Evolutionary conservation across 371 early-diverging fungal species (phyloP).

Genomic region (Hamiltosporidium tvaerminnensis): DNA sequence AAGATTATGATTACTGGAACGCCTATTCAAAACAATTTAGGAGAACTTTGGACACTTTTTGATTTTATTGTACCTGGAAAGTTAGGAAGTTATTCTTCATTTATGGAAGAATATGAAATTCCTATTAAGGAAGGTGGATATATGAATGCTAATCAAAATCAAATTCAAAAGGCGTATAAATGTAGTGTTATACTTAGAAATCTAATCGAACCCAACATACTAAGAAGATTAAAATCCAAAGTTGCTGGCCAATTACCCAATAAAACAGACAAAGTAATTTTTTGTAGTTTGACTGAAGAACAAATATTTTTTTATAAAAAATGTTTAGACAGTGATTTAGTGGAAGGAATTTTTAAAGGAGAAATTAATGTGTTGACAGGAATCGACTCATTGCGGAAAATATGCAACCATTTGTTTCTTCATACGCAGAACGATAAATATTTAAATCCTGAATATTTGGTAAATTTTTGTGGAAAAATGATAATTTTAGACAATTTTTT

Average conservation of each 20-base stretch:
- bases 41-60: constrained; percentile 82
- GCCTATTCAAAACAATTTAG: constrained; percentile 86
- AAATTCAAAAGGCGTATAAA: constrained; percentile 74
- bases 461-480: constrained; percentile 63
- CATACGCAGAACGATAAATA: not conserved
- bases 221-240: constrained; percentile 76
- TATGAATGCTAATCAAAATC: constrained; percentile 65
- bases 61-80: constrained; percentile 82
- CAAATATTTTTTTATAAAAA: constrained; percentile 64
- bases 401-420: constrained; percentile 79
- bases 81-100: constrained; percentile 67
- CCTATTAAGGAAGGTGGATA: constrained; percentile 77
- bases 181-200: constrained; percentile 72
- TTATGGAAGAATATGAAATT: constrained; percentile 38
- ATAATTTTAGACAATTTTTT: constrained; percentile 65
- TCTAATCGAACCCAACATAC: constrained; percentile 73
- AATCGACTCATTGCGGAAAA: constrained; percentile 78
- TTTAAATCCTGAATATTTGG: constrained; percentile 55
- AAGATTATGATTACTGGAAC: constrained; percentile 81
- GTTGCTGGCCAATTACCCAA: constrained; percentile 72
- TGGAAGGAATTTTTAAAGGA: constrained; percentile 63
- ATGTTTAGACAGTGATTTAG: constrained; percentile 60
- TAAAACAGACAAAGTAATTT: constrained; percentile 75
- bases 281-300: constrained; percentile 65
- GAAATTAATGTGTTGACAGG: constrained; percentile 66